A percentile compares a stretch with the other conserved stretches of the same genome.
Evolutionary conservation across 768 basidiomycete genomes (phyloP).

Genomic region (Leucocoprinus birnbaumii): DNA sequence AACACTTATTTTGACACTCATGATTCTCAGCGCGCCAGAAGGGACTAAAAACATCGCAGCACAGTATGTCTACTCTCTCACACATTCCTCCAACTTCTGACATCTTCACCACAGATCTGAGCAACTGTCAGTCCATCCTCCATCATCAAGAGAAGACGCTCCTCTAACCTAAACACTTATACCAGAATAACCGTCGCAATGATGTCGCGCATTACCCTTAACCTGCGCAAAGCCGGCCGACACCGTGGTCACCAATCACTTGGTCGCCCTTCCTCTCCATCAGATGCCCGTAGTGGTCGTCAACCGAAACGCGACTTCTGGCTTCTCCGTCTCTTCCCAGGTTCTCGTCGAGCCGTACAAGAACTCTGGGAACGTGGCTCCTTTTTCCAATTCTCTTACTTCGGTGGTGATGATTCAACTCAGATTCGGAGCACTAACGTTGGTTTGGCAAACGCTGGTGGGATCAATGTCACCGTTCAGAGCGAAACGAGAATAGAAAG

Average conservation of each 20-base stretch:
- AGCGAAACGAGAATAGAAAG: not conserved
- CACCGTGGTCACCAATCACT: conserved; percentile 6
- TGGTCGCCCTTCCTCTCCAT: not conserved
- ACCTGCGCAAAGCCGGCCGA: conserved; percentile 40
- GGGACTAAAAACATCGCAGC: conserved; percentile 45
- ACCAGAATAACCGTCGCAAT: conserved; percentile 41
- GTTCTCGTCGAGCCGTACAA: not conserved
- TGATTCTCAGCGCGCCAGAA: conserved; percentile 42
- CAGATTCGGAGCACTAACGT: too few relatives aligned
- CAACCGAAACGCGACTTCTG: not conserved
- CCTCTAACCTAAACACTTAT: not conserved
- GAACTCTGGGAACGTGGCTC: not conserved
- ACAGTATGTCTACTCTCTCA: conserved; percentile 34
- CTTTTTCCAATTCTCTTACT: not conserved
- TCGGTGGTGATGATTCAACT: not conserved
- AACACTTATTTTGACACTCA: conserved; percentile 40
- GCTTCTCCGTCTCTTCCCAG: not conserved
- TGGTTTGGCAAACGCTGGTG: not conserved
- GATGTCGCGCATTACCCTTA: conserved; percentile 67
- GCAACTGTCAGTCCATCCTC: conserved; percentile 28
- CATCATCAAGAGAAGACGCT: not conserved
- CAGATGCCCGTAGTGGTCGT: too few relatives aligned
- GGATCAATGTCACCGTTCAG: not conserved
- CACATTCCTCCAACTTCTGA: not conserved
- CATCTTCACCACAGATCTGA: conserved; percentile 28